Evolutionary conservation across 768 basidiomycete genomes (phyloP).

Genomic region (Rhodosporidiobolus sp.): DNA sequence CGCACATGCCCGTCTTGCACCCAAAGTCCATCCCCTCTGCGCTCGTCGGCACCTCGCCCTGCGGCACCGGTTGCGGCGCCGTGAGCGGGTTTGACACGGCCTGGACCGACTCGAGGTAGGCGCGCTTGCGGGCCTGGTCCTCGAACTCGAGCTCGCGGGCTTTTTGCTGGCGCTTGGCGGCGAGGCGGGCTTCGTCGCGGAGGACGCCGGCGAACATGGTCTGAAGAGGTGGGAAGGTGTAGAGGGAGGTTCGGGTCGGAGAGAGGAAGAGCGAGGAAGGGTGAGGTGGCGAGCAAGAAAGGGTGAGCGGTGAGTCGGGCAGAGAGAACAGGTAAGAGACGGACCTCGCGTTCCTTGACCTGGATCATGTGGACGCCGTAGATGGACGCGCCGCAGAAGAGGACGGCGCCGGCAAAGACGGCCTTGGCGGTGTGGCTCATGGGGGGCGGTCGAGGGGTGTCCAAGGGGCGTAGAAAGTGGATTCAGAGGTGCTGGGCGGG

Average conservation of each 20-base stretch:
- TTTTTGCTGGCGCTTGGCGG: slow-evolving; percentile 20
- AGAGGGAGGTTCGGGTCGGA: too few relatives aligned
- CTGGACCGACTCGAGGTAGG: slow-evolving; percentile 35
- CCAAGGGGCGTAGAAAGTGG: background rate
- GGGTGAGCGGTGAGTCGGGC: background rate
- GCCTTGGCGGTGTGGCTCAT: slow-evolving; percentile 32
- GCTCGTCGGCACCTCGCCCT: slow-evolving; percentile 21
- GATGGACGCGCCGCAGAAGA: slow-evolving; percentile 27
- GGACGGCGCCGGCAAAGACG: slow-evolving; percentile 18
- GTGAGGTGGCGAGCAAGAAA: background rate
- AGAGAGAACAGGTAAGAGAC: background rate
- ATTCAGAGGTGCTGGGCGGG: background rate
- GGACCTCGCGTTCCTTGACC: slow-evolving; percentile 34
- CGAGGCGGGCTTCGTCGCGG: slow-evolving; percentile 29
- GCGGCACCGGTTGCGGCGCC: background rate
- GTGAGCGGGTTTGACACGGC: slow-evolving; percentile 19
- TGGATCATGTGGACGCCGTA: slow-evolving; percentile 39
- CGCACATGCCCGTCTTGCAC: slow-evolving; percentile 36
- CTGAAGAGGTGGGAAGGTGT: background rate
- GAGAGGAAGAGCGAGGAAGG: background rate
- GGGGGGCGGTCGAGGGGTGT: background rate
- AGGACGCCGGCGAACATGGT: slow-evolving; percentile 40
- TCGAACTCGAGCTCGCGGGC: slow-evolving; percentile 38
- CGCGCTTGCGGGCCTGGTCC: slow-evolving; percentile 35
- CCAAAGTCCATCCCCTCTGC: slow-evolving; percentile 39